phyloP scores from a whole-genome alignment of 331 rosid genomes.

The Rosa hybrid region DNA sequence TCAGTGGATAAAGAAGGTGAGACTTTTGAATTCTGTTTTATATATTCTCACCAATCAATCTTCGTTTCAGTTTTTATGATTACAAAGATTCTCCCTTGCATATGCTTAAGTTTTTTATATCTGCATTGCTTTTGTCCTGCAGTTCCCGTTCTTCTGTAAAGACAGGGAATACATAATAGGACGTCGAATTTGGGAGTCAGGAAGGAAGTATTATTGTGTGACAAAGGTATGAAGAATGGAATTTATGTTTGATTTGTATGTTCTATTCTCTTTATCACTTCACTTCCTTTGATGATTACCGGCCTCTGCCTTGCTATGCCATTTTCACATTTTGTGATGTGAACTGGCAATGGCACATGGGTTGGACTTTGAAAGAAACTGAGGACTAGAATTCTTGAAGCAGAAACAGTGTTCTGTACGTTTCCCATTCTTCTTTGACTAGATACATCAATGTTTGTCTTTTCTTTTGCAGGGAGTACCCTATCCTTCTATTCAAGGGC shows the following conservation, averaged over 20 bases:
- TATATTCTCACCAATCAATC: not conserved
- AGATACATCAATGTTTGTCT: not conserved
- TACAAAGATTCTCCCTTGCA: constrained; percentile 10
- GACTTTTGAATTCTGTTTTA: constrained; percentile 12
- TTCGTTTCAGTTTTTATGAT: not conserved
- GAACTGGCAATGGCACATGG: not conserved
- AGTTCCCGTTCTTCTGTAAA: constrained; percentile 96
- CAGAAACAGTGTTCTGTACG: not conserved
- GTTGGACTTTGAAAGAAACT: not conserved
- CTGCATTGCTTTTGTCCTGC: constrained; percentile 23
- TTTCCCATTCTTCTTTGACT: not conserved
- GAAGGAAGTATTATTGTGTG: constrained; percentile 66
- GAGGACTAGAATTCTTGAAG: not conserved
- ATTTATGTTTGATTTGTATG: not conserved
- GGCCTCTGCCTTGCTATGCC: not conserved
- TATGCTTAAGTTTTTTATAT: constrained; percentile 7
- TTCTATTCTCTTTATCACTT: not conserved
- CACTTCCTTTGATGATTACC: not conserved
- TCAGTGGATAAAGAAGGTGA: constrained; percentile 92
- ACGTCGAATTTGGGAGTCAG: constrained; percentile 89
- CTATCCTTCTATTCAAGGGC: constrained; percentile 65
- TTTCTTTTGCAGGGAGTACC: constrained; percentile 65
- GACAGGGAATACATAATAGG: constrained; percentile 93
- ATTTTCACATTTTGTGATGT: not conserved
- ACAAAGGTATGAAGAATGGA: constrained; percentile 58